These are phyloP conservation scores for Aschersonia sp. DNA, from an alignment of 2,329 filamentous ascomycete genomes.

Conservation along the genomic window DNA sequence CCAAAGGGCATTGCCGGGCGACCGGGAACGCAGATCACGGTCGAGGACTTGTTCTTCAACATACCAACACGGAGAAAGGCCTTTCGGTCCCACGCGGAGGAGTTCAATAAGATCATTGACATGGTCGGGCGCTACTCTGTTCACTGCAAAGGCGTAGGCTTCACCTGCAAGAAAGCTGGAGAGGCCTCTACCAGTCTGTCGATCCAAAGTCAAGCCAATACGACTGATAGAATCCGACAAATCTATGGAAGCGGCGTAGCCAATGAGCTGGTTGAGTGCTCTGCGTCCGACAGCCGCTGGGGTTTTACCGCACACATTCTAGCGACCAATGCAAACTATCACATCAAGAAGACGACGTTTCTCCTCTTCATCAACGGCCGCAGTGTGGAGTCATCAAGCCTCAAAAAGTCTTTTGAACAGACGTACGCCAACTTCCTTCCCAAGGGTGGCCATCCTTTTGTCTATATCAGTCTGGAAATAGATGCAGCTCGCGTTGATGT, in stretches of 20 bases:
- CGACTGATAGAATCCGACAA: slow-evolving; percentile 74
- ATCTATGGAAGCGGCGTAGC: slow-evolving; percentile 75
- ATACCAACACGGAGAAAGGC: slow-evolving; percentile 76
- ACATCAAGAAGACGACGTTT: slow-evolving; percentile 75
- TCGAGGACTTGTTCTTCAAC: slow-evolving; percentile 96
- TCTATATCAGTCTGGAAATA: slow-evolving; percentile 85
- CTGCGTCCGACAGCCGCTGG: slow-evolving; percentile 58
- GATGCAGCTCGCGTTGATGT: slow-evolving; percentile 88
- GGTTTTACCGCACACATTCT: slow-evolving; percentile 73
- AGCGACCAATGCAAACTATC: slow-evolving; percentile 88
- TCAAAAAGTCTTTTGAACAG: slow-evolving; percentile 85
- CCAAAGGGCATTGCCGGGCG: slow-evolving; percentile 81
- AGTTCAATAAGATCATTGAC: slow-evolving; percentile 96
- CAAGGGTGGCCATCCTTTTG: slow-evolving; percentile 86
- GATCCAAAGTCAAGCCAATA: slow-evolving; percentile 57
- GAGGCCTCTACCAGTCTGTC: slow-evolving; percentile 74
- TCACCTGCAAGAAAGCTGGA: slow-evolving; percentile 93
- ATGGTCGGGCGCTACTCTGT: slow-evolving; percentile 87
- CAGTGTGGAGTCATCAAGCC: slow-evolving; percentile 73
- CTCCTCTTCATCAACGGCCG: slow-evolving; percentile 95
- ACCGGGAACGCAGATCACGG: slow-evolving; percentile 84
- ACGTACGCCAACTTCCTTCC: slow-evolving; percentile 78
- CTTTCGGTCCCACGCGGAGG: slow-evolving; percentile 82
- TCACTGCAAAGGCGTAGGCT: slow-evolving; percentile 80
- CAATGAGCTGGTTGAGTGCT: slow-evolving; percentile 72